phyloP scores from a whole-genome alignment of 2,329 filamentous ascomycete genomes.

The Colletotrichum chrysophilum region DNA sequence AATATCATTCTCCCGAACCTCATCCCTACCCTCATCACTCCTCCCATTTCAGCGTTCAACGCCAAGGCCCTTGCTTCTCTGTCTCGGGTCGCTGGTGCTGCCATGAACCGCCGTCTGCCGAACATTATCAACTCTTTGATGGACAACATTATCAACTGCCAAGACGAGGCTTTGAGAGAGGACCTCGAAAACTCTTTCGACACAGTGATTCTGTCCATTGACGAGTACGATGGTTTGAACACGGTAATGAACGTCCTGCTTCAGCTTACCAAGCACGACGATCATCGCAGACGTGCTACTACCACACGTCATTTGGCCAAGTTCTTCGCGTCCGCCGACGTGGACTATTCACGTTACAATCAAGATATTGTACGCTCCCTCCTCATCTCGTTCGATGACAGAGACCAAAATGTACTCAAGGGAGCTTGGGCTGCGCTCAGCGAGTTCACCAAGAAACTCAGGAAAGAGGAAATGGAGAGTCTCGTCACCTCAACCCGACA shows the following conservation, averaged over 20 bases:
- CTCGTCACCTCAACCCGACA: conserved; percentile 87
- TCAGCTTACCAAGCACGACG: conserved; percentile 86
- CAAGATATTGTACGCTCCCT: conserved; percentile 92
- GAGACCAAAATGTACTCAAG: conserved; percentile 84
- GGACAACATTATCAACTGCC: conserved; percentile 84
- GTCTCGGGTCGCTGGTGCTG: conserved; percentile 85
- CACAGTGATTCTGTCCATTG: conserved; percentile 87
- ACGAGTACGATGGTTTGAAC: conserved; percentile 95
- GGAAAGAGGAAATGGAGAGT: conserved; percentile 98
- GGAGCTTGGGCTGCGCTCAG: conserved; percentile 86
- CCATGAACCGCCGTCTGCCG: conserved; percentile 90
- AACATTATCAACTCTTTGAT: conserved; percentile 92
- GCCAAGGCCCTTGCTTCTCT: conserved; percentile 92
- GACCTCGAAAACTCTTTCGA: conserved; percentile 87
- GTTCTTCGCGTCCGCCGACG: conserved; percentile 80
- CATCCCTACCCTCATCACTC: conserved; percentile 87
- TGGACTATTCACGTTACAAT: conserved; percentile 96
- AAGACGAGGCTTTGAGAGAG: conserved; percentile 72
- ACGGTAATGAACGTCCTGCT: conserved; percentile 95
- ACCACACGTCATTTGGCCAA: conserved; percentile 81
- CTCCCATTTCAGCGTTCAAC: conserved; percentile 93
- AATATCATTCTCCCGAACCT: conserved; percentile 97
- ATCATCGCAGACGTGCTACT: conserved; percentile 81
- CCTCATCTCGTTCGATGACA: conserved; percentile 90
- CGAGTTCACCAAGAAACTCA: conserved; percentile 85